A percentile compares a stretch with the other conserved stretches of the same genome.
These are phyloP conservation scores for Linum tenue DNA, from an alignment of 345 rosid species.

Conservation along the genomic window DNA sequence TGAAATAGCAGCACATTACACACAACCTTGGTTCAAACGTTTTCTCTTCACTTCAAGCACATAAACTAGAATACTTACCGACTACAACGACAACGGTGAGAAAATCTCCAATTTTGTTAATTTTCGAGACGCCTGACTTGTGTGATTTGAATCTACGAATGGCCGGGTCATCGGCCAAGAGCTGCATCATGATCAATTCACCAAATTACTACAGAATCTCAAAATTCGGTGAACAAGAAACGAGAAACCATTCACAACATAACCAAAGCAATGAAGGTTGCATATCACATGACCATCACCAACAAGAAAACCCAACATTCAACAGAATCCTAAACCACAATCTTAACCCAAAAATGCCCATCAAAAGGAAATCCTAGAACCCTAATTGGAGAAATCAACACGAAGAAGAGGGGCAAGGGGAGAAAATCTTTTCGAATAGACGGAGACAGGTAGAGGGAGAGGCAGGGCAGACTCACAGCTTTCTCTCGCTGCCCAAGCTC, in stretches of 20 bases:
- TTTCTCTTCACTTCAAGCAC: neutral
- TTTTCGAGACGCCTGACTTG: constrained; percentile 41
- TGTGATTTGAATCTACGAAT: constrained; percentile 70
- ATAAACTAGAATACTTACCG: constrained; percentile 31
- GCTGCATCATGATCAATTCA: constrained; percentile 34
- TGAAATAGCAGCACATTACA: neutral
- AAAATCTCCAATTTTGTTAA: constrained; percentile 71
- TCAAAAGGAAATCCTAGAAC: neutral
- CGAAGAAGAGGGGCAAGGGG: neutral
- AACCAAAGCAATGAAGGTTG: neutral
- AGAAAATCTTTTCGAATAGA: neutral
- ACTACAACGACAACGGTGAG: constrained; percentile 79
- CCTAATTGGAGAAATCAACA: neutral
- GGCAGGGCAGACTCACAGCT: constrained; percentile 47
- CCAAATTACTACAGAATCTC: neutral
- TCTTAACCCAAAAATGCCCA: neutral
- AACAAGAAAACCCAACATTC: neutral
- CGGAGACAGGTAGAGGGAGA: constrained; percentile 1
- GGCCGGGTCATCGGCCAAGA: constrained; percentile 66
- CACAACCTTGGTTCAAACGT: neutral
- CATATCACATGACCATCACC: neutral
- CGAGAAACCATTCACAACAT: neutral
- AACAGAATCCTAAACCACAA: neutral
- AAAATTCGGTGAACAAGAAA: neutral
- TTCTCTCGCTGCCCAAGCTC: constrained; percentile 81